Percentiles rank a stretch among this genome's conserved stretches.
Evolutionary conservation across 2,329 filamentous ascomycete species (phyloP).

Genomic region (Sporothrix protearum): DNA sequence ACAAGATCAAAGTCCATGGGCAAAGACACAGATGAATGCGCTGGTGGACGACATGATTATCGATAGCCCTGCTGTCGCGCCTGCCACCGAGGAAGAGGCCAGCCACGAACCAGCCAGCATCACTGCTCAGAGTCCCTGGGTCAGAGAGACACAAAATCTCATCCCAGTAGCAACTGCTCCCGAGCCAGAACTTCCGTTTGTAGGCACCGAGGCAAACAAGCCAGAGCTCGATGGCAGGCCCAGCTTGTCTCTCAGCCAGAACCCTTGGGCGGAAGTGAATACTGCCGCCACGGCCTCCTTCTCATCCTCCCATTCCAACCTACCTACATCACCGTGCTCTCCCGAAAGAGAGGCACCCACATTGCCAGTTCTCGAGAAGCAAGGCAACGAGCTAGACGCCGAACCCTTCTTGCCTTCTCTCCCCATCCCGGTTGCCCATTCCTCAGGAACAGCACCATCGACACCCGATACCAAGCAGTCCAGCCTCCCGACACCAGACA

Average conservation of each 20-base stretch:
- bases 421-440: neutral
- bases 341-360: neutral
- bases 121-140: constrained; percentile 18
- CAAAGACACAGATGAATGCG: neutral
- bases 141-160: neutral
- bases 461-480: constrained; percentile 33
- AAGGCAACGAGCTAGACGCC: neutral
- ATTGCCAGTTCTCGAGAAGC: neutral
- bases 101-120: neutral
- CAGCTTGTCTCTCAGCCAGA: constrained; percentile 18
- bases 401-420: neutral
- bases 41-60: neutral
- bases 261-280: constrained; percentile 22
- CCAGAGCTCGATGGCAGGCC: neutral
- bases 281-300: neutral
- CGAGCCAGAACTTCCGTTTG: neutral
- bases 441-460: constrained; percentile 30
- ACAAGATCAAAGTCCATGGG: constrained; percentile 29
- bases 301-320: neutral
- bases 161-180: neutral
- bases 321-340: constrained; percentile 21
- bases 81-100: neutral
- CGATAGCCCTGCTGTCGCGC: neutral
- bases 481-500: constrained; percentile 43
- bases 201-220: neutral